These are phyloP conservation scores for Jatropha podagrica DNA, from an alignment of 441 rosid genomes.

Conservation along the genomic window DNA sequence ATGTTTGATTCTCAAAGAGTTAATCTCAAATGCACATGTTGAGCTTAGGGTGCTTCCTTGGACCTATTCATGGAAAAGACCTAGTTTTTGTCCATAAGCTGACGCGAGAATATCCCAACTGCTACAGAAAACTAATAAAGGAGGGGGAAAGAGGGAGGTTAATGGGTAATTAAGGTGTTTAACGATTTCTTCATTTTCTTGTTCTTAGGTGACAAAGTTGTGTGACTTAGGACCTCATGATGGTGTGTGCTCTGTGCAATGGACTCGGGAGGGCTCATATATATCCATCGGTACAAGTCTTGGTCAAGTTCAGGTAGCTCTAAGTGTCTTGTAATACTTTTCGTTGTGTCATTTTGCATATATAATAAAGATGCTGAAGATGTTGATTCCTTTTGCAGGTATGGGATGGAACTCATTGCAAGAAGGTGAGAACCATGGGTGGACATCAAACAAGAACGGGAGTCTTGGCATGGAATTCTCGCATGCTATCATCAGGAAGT, in stretches of 20 bases:
- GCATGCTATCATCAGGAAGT: constrained; percentile 87
- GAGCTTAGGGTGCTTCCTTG: too few species aligned
- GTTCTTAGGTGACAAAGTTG: constrained; percentile 83
- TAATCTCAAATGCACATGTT: too few species aligned
- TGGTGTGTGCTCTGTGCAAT: constrained; percentile 82
- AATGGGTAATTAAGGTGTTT: not conserved
- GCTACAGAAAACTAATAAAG: too few species aligned
- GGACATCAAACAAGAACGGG: constrained; percentile 98
- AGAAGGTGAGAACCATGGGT: constrained; percentile 84
- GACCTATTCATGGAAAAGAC: too few species aligned
- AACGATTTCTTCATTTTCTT: constrained; percentile 12
- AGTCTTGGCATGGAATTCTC: constrained; percentile 95
- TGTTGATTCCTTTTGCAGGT: constrained; percentile 41
- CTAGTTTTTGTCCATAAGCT: too few species aligned
- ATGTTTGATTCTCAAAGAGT: too few species aligned
- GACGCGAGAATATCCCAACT: too few species aligned
- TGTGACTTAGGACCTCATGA: constrained; percentile 93
- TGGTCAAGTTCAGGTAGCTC: constrained; percentile 91
- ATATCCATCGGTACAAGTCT: constrained; percentile 87
- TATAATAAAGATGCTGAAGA: too few species aligned
- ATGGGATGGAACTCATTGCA: constrained; percentile 94
- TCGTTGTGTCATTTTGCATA: too few species aligned
- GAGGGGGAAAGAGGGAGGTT: not conserved
- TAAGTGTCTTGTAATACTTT: not conserved
- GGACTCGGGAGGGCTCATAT: constrained; percentile 97